Evolutionary conservation across 805 yeast genomes (phyloP), one percentile per base, ranked within the genome.

Genomic region (Schwanniomyces vanrijiae): DNA sequence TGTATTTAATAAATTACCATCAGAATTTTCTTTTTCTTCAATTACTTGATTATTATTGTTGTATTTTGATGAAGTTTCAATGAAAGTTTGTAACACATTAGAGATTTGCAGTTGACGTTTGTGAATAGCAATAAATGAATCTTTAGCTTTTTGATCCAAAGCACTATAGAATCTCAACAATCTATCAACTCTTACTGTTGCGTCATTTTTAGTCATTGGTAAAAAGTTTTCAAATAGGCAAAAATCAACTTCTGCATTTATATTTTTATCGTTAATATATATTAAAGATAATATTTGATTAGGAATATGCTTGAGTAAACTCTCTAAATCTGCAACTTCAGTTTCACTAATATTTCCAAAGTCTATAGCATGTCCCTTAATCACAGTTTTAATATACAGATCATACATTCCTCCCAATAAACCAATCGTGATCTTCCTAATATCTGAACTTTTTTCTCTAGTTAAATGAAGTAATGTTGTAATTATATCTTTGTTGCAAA

Each of bases 181-280:
- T 43, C 94, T 69, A 6, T 66, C 59, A 0, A 83, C 83, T 46
- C 96, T 70, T 28, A 56, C 65, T 1, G 58, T 52, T 4, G 75
- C 62, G 49, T 77, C 74, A 3, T 64, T 53, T 16, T 80, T 81
- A 20, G 62, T 46, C 22, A 80, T 66, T 0, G 95, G 88, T 9
- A 87, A 59, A 1, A 90, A 56, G 44, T 76, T 72, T 48, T 85
- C 90, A 54, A 83, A 76, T 2, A 90, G 53, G 0, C 76, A 66
- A 3, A 66, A 50, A 59, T 90, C 96, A 11, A 89, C 86, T 10
- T 77, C 68, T 10, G 83, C 76, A 47, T 84, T 88, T 42, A 88
- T 83, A 8, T 73, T 70, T 43, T 68, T 75, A 55, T 87, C 90
- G 59, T 89, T 88, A 52, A 90, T 84, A 57, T 87, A 90, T 42